phyloP scores from a whole-genome alignment of 768 basidiomycete species.

The Calocera cornea region DNA sequence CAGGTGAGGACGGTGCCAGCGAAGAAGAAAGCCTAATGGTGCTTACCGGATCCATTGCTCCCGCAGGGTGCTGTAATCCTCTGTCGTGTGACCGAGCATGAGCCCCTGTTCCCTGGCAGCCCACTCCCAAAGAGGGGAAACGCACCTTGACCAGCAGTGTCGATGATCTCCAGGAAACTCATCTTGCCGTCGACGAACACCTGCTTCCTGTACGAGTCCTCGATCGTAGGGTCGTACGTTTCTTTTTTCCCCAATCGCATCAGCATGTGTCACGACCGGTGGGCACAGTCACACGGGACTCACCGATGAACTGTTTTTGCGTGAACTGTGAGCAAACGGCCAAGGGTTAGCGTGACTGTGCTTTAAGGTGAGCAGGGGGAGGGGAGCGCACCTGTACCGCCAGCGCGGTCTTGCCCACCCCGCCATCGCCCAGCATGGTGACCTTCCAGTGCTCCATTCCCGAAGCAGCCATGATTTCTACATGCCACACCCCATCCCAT shows the following conservation, averaged over 20 bases:
- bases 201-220: slow-evolving; percentile 93
- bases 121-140: slow-evolving; percentile 11
- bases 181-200: slow-evolving; percentile 87
- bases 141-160: slow-evolving; percentile 93
- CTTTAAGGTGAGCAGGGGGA: slow-evolving; percentile 2
- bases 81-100: slow-evolving; percentile 32
- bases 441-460: slow-evolving; percentile 88
- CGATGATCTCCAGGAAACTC: slow-evolving; percentile 93
- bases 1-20: slow-evolving; percentile 8
- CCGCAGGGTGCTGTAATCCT: slow-evolving; percentile 92
- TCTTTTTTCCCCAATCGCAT: slow-evolving; percentile 20
- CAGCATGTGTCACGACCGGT: background rate
- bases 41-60: slow-evolving; percentile 93
- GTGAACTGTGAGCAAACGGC: slow-evolving; percentile 51
- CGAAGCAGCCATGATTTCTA: background rate
- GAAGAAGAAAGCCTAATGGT: slow-evolving; percentile 22
- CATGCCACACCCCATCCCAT: background rate
- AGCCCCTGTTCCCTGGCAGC: slow-evolving; percentile 10
- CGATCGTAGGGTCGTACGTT: slow-evolving; percentile 98
- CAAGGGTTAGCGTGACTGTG: background rate
- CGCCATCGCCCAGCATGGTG: slow-evolving; percentile 90
- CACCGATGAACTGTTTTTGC: slow-evolving; percentile 89
- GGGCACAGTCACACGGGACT: slow-evolving; percentile 24
- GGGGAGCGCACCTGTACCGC: slow-evolving; percentile 67
- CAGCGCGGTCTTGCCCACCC: slow-evolving; percentile 92